phyloP scores from a whole-genome alignment of 768 basidiomycete genomes.

The Leucocoprinus sp. region DNA sequence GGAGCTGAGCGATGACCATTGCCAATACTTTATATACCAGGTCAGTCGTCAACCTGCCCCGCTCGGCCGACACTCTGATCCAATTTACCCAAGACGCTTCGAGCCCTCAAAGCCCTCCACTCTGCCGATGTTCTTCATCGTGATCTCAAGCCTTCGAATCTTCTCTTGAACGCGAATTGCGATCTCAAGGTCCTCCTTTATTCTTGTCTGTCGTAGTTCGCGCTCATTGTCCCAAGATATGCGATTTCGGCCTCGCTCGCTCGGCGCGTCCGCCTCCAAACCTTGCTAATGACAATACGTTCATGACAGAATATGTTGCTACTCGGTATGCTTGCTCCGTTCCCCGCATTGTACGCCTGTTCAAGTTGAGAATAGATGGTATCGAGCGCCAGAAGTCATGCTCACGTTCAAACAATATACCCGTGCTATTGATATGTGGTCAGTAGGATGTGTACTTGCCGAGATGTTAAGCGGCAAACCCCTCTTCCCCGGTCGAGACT shows the following conservation, averaged over 20 bases:
- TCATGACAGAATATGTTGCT: slow-evolving; percentile 93
- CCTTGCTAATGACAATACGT: slow-evolving; percentile 63
- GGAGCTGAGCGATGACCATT: slow-evolving; percentile 92
- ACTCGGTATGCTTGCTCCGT: slow-evolving; percentile 47
- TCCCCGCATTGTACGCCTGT: not conserved
- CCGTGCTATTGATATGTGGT: slow-evolving; percentile 81
- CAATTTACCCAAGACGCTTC: slow-evolving; percentile 44
- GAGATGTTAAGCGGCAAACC: slow-evolving; percentile 92
- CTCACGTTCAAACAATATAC: slow-evolving; percentile 96
- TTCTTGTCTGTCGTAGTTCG: not conserved
- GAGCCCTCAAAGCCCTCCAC: slow-evolving; percentile 93
- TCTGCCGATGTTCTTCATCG: slow-evolving; percentile 95
- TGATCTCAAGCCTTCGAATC: slow-evolving; percentile 94
- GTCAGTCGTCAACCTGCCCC: not conserved
- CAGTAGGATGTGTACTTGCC: slow-evolving; percentile 79
- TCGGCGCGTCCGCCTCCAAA: slow-evolving; percentile 69
- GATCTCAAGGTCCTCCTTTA: slow-evolving; percentile 75
- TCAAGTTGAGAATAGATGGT: slow-evolving; percentile 57
- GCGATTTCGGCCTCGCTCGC: slow-evolving; percentile 84
- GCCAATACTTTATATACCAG: slow-evolving; percentile 90
- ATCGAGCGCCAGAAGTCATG: slow-evolving; percentile 97
- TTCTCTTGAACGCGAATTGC: slow-evolving; percentile 96
- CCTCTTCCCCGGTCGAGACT: slow-evolving; percentile 91
- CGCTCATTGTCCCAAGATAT: slow-evolving; percentile 41
- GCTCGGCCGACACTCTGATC: not conserved